phyloP scores from a whole-genome alignment of 305 asterid species.

The Fraxinus baroniana region DNA sequence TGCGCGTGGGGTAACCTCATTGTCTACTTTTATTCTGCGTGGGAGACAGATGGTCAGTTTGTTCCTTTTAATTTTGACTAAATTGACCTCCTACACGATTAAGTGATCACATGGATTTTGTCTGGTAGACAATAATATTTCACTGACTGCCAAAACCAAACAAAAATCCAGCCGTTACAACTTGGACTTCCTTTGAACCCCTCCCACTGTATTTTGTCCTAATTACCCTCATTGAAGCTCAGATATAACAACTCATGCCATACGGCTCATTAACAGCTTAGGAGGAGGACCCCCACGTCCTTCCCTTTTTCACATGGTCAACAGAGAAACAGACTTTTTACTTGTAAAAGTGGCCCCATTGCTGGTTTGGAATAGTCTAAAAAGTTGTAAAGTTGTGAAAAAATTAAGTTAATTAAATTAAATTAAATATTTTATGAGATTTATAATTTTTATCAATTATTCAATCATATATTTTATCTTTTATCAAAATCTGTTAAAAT shows the following conservation, averaged over 20 bases:
- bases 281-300: neutral
- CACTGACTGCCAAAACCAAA: neutral
- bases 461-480: too few species aligned
- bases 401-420: too few species aligned
- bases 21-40: neutral
- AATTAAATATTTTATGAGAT: too few species aligned
- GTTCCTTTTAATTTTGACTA: neutral
- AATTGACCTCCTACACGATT: neutral
- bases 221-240: neutral
- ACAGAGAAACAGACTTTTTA: neutral
- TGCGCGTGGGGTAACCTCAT: neutral
- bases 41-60: constrained; percentile 9
- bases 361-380: too few species aligned
- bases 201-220: neutral
- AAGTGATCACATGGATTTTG: neutral
- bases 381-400: too few species aligned
- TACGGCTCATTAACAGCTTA: neutral
- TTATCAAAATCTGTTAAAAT: too few species aligned
- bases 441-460: too few species aligned
- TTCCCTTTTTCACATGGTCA: neutral
- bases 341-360: neutral
- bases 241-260: neutral
- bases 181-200: neutral
- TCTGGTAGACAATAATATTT: neutral
- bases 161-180: neutral